Conservation (phyloP, 257 asterid species). For the Parsonsia alboflavescens region DNA sequence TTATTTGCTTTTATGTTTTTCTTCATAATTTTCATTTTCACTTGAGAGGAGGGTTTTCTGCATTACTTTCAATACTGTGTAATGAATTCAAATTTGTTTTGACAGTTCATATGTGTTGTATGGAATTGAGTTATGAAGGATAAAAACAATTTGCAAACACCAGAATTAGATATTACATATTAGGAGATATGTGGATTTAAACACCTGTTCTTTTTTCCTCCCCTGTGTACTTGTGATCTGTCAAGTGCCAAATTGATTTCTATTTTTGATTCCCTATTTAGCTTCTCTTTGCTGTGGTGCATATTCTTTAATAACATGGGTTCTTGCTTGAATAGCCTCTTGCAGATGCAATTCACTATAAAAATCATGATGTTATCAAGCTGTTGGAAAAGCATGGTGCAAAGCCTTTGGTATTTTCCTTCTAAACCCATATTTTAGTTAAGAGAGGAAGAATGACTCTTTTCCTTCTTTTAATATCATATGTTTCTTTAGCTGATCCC, state of each 20-base stretch:
- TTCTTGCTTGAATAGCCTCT: conserved; percentile 60
- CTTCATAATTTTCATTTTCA: not conserved
- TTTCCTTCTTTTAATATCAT: not conserved
- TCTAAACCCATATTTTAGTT: not conserved
- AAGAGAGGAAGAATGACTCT: not conserved
- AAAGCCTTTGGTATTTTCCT: conserved; percentile 45
- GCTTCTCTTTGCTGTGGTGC: not conserved
- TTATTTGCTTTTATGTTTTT: not conserved
- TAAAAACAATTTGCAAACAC: not conserved
- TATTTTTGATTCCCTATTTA: not conserved
- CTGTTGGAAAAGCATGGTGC: conserved; percentile 80
- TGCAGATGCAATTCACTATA: conserved; percentile 84
- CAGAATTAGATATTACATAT: not conserved
- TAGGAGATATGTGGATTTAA: not conserved
- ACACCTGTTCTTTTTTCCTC: not conserved
- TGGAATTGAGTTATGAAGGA: not conserved
- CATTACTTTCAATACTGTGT: not conserved
- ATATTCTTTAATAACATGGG: conserved; percentile 10
- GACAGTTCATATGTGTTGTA: not conserved
- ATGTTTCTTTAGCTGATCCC: not conserved
- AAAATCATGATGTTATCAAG: conserved; percentile 65
- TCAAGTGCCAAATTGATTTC: not conserved
- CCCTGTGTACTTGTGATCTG: conserved; percentile 1
- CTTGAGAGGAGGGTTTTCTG: not conserved
- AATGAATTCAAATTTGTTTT: not conserved